Evolutionary conservation across 2,329 filamentous ascomycete species (phyloP).

Genomic region (Rhytidhysteron rufulum): DNA sequence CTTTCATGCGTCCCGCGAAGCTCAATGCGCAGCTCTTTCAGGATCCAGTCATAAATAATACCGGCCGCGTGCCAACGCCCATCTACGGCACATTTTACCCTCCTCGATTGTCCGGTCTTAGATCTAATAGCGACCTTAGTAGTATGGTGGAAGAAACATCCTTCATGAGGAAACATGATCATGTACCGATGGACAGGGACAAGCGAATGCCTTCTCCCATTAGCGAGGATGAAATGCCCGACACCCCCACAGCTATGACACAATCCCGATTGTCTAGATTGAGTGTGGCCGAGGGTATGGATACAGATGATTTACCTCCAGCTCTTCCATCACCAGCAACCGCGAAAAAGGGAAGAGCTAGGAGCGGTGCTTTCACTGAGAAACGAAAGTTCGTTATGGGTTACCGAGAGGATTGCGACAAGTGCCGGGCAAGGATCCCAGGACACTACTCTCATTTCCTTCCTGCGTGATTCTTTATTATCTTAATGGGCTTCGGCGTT

Average conservation of each 20-base stretch:
- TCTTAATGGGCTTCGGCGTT: too few relatives aligned
- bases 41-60: conserved; percentile 14
- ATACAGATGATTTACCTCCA: conserved; percentile 5
- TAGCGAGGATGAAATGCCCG: conserved; percentile 36
- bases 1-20: conserved; percentile 31
- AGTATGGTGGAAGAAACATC: neutral
- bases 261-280: conserved; percentile 36
- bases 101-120: conserved; percentile 1
- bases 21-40: conserved; percentile 27
- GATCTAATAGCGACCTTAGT: conserved; percentile 2
- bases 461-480: conserved; percentile 14
- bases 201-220: conserved; percentile 39
- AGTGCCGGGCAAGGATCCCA: conserved; percentile 45
- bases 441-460: conserved; percentile 50
- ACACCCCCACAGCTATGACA: conserved; percentile 33
- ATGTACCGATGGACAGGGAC: conserved; percentile 18
- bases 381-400: conserved; percentile 45
- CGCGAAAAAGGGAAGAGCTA: conserved; percentile 29
- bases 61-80: conserved; percentile 36
- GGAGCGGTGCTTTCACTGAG: conserved; percentile 36
- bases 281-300: conserved; percentile 33
- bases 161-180: conserved; percentile 11
- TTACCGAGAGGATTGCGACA: conserved; percentile 48
- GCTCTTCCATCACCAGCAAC: conserved; percentile 9
- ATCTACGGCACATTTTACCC: conserved; percentile 35